These are phyloP conservation scores for Gleditsia sinensis DNA, from an alignment of 306 rosid species.

Conservation along the genomic window DNA sequence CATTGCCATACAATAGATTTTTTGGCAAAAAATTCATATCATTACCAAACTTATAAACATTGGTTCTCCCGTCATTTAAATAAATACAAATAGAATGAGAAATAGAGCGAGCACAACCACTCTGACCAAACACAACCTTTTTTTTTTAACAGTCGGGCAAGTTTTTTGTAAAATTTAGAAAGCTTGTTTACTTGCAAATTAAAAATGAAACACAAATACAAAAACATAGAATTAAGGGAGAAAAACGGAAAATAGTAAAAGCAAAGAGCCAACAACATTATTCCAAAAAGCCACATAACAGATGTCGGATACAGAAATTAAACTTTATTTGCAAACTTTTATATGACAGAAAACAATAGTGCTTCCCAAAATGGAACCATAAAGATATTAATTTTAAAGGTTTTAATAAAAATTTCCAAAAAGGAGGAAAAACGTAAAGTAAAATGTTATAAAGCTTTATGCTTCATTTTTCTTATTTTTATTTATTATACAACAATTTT, in stretches of 20 bases:
- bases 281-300: not conserved
- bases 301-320: not conserved
- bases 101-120: not conserved
- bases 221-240: not conserved
- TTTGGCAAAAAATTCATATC: not conserved
- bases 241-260: not conserved
- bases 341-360: not conserved
- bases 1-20: not conserved
- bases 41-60: constrained; percentile 7
- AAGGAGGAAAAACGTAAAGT: not conserved
- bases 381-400: not conserved
- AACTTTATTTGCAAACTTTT: not conserved
- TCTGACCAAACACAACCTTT: not conserved
- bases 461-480: no score
- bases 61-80: not conserved
- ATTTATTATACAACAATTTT: not conserved
- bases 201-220: not conserved
- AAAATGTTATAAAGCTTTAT: no score
- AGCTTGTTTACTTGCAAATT: not conserved
- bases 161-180: not conserved
- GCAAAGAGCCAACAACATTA: not conserved
- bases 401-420: not conserved
- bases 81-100: not conserved
- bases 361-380: not conserved
- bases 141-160: not conserved